These are phyloP conservation scores for Aspergillus panamensis DNA, from an alignment of 495 filamentous ascomycete species.

Conservation along the genomic window DNA sequence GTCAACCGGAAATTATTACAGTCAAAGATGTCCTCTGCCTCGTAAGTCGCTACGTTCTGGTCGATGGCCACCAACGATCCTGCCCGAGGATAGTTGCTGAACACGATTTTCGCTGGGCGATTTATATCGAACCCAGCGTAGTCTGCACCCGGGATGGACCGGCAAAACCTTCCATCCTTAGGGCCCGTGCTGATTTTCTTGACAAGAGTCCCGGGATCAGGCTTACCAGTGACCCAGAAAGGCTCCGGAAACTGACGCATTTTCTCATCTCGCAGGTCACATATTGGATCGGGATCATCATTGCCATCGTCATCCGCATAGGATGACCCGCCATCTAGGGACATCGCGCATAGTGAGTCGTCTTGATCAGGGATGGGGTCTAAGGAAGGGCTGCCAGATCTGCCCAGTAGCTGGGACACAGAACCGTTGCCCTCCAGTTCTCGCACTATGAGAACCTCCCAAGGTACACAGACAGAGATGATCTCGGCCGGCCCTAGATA, in stretches of 20 bases:
- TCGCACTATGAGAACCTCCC: not conserved
- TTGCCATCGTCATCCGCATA: not conserved
- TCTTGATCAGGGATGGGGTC: not conserved
- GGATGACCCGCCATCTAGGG: not conserved
- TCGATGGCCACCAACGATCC: not conserved
- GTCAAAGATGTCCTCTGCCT: not conserved
- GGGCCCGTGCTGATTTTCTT: too few relatives aligned
- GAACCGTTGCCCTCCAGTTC: not conserved
- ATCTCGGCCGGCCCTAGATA: too few relatives aligned
- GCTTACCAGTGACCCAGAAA: too few relatives aligned
- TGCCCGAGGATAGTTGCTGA: not conserved
- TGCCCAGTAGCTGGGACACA: not conserved
- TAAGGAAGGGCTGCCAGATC: not conserved
- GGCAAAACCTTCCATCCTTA: too few relatives aligned
- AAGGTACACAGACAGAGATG: not conserved
- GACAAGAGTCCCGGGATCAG: too few relatives aligned
- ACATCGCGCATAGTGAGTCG: not conserved
- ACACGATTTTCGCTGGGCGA: not conserved
- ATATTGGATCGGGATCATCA: too few relatives aligned
- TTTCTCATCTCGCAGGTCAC: too few relatives aligned
- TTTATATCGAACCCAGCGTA: too few relatives aligned
- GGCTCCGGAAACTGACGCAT: too few relatives aligned
- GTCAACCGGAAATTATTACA: not conserved
- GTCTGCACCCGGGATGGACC: too few relatives aligned
- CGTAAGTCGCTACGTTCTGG: not conserved